Evolutionary conservation across 2,329 filamentous ascomycete species (phyloP), one percentile per base, ranked within the genome.

Genomic region (Pestalotiopsis sp.): DNA sequence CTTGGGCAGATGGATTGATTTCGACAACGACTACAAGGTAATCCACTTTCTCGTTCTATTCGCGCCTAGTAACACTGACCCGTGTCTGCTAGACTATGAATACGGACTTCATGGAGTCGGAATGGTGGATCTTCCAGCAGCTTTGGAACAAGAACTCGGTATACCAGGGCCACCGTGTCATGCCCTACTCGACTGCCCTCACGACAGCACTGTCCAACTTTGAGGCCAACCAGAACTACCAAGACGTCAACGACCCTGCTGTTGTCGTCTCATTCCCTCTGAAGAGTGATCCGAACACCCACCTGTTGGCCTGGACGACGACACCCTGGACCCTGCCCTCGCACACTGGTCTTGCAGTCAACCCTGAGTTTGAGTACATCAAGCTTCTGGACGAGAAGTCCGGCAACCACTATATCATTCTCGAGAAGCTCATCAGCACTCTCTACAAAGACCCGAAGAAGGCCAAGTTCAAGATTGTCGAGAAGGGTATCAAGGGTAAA

Each of bases 91-190:
- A 64, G 61, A 64, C 61, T 49, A 64, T 64, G 61, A 31, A 64
- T 17, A 64, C 61, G 11, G 25, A 64, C 39, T 98, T 97, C 82
- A 98, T 98, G 95, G 95, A 98, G 83, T 92, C 92, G 0, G 90
- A 93, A 72, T 98, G 95, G 95, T 98, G 95, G 95, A 92, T 96
- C 20, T 97, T 97, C 85, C 97, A 96, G 84, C 90, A 95, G 78
- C 86, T 98, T 27, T 97, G 93, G 79, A 93, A 97, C 75, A 97
- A 97, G 82, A 93, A 90, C 68, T 86, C 92, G 71, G 94, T 98
- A 67, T 98, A 98, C 80, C 92, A 94, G 74, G 95, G 94, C 58
- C 93, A 96, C 81, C 90, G 91, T 77, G 94, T 98, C 71, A 96
- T 98, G 93, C 95, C 95, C 13, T 98, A 96, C 81, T 97, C 94